Evolutionary conservation across 2,329 filamentous ascomycete species (phyloP).

Genomic region (Cladophialophora psammophila): DNA sequence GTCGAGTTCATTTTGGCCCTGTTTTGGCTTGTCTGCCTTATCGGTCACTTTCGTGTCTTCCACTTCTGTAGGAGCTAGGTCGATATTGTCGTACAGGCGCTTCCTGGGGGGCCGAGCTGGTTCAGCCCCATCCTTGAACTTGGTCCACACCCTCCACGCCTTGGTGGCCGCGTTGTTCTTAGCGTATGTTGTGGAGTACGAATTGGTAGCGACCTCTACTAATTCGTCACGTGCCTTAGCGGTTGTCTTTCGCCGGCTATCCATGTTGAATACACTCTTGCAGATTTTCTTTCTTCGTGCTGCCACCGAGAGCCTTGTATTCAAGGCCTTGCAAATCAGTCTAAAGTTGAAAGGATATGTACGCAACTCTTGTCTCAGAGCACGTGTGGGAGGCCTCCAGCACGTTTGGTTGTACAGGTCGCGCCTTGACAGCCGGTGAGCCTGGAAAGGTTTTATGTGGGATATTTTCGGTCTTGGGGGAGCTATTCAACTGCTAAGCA

Average conservation of each 20-base stretch:
- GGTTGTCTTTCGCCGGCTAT: neutral
- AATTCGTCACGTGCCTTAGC: neutral
- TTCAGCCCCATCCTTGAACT: neutral
- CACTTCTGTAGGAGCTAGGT: neutral
- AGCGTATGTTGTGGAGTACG: neutral
- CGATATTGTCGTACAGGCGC: constrained; percentile 7
- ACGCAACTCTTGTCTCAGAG: neutral
- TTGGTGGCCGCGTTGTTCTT: neutral
- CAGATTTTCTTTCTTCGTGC: neutral
- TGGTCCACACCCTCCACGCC: neutral
- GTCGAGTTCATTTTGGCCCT: constrained; percentile 1
- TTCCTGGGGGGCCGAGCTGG: neutral
- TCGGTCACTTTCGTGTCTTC: neutral
- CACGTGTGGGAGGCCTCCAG: neutral
- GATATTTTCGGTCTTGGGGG: neutral
- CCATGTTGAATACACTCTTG: neutral
- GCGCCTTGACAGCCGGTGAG: neutral
- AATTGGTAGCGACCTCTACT: neutral
- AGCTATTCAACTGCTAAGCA: neutral
- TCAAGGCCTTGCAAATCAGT: neutral
- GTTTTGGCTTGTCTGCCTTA: neutral
- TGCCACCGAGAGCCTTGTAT: neutral
- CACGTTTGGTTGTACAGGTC: neutral
- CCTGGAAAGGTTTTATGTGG: neutral
- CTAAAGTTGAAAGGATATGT: neutral